Conservation (phyloP, 495 filamentous ascomycete species). For the Trichoderma parareesei region DNA sequence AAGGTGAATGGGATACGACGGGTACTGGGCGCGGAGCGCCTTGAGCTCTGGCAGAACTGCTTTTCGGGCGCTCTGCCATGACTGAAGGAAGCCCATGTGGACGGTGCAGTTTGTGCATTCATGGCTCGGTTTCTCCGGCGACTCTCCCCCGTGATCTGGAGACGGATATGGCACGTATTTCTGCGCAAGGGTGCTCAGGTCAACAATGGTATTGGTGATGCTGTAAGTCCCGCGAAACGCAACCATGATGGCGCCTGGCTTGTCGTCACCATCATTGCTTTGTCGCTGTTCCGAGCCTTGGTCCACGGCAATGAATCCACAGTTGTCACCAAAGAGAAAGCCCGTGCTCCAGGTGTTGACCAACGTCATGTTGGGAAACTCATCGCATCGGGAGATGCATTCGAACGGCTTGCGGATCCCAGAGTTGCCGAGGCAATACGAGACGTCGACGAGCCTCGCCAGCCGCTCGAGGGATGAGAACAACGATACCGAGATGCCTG, state of each 20-base stretch:
- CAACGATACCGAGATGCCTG: conserved; percentile 51
- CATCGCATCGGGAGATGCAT: conserved; percentile 73
- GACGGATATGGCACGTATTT: conserved; percentile 81
- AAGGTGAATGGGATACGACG: conserved; percentile 63
- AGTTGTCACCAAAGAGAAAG: conserved; percentile 76
- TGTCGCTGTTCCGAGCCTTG: conserved; percentile 34
- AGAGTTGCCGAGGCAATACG: conserved; percentile 82
- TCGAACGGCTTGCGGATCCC: conserved; percentile 75
- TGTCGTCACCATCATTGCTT: conserved; percentile 5
- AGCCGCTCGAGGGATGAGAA: conserved; percentile 80
- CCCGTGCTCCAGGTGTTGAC: conserved; percentile 87
- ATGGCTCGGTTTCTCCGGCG: conserved; percentile 21
- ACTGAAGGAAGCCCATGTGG: conserved; percentile 78
- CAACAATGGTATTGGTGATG: conserved; percentile 78
- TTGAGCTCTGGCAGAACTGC: conserved; percentile 54
- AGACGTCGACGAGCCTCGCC: conserved; percentile 82
- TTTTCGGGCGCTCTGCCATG: conserved; percentile 66
- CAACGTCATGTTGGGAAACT: conserved; percentile 73
- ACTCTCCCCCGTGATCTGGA: conserved; percentile 27
- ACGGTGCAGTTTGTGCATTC: conserved; percentile 80
- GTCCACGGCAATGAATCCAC: conserved; percentile 86
- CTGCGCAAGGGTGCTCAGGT: conserved; percentile 81
- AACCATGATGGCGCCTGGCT: conserved; percentile 55
- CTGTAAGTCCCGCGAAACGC: conserved; percentile 95
- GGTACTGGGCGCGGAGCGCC: conserved; percentile 47